Base-by-base conservation (phyloP, 2,329 filamentous ascomycete genomes). In the Xylaria sp. region DNA sequence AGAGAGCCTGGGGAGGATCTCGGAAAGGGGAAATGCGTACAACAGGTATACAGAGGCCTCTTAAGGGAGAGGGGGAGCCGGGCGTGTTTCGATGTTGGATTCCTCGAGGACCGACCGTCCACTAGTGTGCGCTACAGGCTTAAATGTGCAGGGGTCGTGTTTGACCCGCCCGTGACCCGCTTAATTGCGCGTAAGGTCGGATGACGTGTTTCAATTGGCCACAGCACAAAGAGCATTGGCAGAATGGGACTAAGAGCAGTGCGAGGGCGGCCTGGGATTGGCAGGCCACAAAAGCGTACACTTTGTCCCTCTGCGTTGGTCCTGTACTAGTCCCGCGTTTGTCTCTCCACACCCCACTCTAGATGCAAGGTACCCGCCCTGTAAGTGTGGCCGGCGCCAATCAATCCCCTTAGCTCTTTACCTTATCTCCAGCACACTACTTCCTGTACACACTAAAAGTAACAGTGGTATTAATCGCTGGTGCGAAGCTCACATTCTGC, bases 331-430 rank as follows among this genome's bases (percentile, higher is more conserved):
- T 52, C 12, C 25, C 4, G 23, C 13, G 51, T 23, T 59, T 39
- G 28, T 54, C 33, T 54, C 25, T 13, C 54, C 55, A 36, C 12
- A 5, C 46, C 43, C 67, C 62, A 62, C 62, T 33, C 25, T 25
- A 51, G 10, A 23, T 68, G 68, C 68, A 70, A 64, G 68, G 64
- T 68, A 70, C 68, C 68, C 68, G 68, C 62, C 59, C 23, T 39
- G 33, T 43, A 33, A 31, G 52, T 33, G 43, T 46, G 20, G 20
- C 52, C 58, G 41, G 68, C 66, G 68, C 66, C 58, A 68, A 63
- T 68, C 58, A 68, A 61, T 68, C 3, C 23, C 55, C 39, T 25
- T 64, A 9, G 28, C 51, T 54, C 57, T 36, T 55, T 49, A 49
- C 55, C 13, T 41, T 55, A 51, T 52, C 49, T 15, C 13, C 13